Evolutionary conservation across 495 filamentous ascomycete genomes (phyloP).

Genomic region (Daldinia loculata): DNA sequence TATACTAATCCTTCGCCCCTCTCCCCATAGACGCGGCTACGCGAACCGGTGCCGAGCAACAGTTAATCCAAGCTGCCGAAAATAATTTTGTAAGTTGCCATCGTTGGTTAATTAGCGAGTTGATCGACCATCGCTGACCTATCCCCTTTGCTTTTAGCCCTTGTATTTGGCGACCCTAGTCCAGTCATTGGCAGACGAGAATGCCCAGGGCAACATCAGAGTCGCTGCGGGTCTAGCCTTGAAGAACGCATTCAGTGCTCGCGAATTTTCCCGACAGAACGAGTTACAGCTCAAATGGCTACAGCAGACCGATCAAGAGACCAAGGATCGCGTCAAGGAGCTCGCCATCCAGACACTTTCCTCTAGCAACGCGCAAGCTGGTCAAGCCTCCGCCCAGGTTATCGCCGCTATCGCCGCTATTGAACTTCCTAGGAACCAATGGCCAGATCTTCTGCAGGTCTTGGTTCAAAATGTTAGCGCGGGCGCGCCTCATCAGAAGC

Average conservation of each 20-base stretch:
- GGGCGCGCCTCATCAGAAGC: constrained; percentile 86
- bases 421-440: constrained; percentile 91
- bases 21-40: constrained; percentile 77
- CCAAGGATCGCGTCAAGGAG: constrained; percentile 86
- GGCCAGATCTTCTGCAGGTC: constrained; percentile 90
- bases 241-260: constrained; percentile 95
- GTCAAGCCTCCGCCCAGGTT: constrained; percentile 90
- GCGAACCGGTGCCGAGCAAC: constrained; percentile 90
- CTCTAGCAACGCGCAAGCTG: constrained; percentile 78
- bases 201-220: constrained; percentile 81
- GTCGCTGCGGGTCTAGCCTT: constrained; percentile 92
- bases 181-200: constrained; percentile 91
- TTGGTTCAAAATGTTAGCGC: constrained; percentile 91
- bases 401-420: constrained; percentile 94
- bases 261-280: constrained; percentile 84
- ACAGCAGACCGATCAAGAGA: constrained; percentile 75
- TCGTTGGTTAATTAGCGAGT: constrained; percentile 3
- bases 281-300: constrained; percentile 93
- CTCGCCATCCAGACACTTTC: constrained; percentile 84
- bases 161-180: constrained; percentile 90
- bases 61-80: constrained; percentile 90
- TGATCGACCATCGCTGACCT: constrained; percentile 18
- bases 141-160: constrained; percentile 63
- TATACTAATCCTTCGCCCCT: constrained; percentile 37
- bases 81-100: constrained; percentile 85